phyloP scores from a whole-genome alignment of 2,329 filamentous ascomycete genomes.

The Pezicula neosporulosa region DNA sequence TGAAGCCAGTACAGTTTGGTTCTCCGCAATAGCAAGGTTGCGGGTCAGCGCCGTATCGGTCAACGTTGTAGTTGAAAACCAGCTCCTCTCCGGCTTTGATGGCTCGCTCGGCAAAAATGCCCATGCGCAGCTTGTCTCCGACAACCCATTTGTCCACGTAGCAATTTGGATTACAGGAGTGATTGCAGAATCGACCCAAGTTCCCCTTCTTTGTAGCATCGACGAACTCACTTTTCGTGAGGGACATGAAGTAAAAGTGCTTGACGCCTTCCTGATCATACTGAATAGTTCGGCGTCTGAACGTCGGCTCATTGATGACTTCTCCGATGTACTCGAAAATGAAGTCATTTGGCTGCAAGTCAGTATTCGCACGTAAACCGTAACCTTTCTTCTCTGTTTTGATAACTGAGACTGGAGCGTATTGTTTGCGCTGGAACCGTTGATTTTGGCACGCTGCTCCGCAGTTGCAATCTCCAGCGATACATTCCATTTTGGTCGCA shows the following conservation, averaged over 20 bases:
- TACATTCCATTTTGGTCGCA: constrained; percentile 95
- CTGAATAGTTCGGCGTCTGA: constrained; percentile 84
- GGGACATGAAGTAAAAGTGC: constrained; percentile 99
- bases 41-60: constrained; percentile 93
- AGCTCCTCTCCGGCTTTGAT: constrained; percentile 90
- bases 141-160: constrained; percentile 99
- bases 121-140: constrained; percentile 95
- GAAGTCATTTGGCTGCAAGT: constrained; percentile 81
- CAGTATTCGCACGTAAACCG: constrained; percentile 76
- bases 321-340: constrained; percentile 98
- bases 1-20: constrained; percentile 90
- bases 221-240: constrained; percentile 93
- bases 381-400: constrained; percentile 98
- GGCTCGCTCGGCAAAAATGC: constrained; percentile 86
- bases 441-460: constrained; percentile 88
- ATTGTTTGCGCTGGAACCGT: constrained; percentile 86
- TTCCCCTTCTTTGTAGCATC: constrained; percentile 97
- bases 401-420: constrained; percentile 89
- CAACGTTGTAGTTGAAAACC: constrained; percentile 99
- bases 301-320: constrained; percentile 90
- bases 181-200: constrained; percentile 95
- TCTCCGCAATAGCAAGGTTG: constrained; percentile 97
- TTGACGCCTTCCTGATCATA: constrained; percentile 97
- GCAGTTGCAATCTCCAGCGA: constrained; percentile 78
- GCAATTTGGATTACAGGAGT: constrained; percentile 98